Percentiles rank a stretch among this genome's conserved stretches.
Conservation (phyloP, 176 grass and related monocot species). For the Aegilops bicornis region DNA sequence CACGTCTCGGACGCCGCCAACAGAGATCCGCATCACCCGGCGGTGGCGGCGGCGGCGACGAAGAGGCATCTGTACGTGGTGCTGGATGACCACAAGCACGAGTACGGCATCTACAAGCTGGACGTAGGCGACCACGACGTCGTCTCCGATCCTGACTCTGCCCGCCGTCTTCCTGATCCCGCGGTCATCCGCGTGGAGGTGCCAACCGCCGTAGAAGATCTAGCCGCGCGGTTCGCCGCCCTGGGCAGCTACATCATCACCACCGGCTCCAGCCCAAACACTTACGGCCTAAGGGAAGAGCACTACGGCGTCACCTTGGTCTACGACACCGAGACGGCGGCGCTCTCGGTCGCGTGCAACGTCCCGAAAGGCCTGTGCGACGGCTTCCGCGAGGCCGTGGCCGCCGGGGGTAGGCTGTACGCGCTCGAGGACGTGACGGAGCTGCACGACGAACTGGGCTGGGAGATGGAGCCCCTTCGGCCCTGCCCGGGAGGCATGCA, state of each 20-base stretch:
- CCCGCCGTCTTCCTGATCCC: background rate
- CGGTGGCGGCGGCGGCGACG: background rate
- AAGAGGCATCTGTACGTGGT: conserved; percentile 5
- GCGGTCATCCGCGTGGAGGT: background rate
- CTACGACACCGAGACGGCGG: background rate
- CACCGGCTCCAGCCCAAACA: background rate
- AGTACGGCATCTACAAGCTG: background rate
- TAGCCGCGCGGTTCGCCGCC: background rate
- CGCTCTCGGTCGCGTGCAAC: background rate
- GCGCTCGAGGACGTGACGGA: background rate
- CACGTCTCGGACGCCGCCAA: background rate
- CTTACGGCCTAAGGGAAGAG: background rate
- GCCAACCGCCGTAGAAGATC: background rate
- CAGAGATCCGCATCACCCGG: background rate
- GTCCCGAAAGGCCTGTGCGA: background rate
- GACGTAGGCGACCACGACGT: background rate
- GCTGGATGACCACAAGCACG: background rate
- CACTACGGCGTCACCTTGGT: background rate
- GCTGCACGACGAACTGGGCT: too few species aligned
- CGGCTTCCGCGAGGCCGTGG: background rate
- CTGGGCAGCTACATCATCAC: background rate
- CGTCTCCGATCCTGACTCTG: background rate
- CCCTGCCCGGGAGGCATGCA: background rate
- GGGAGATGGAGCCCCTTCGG: background rate
- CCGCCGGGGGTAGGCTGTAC: background rate